Evolutionary conservation across 2,329 filamentous ascomycete genomes (phyloP), one percentile per base, ranked within the genome.

Genomic region (Gyromitra esculenta): DNA sequence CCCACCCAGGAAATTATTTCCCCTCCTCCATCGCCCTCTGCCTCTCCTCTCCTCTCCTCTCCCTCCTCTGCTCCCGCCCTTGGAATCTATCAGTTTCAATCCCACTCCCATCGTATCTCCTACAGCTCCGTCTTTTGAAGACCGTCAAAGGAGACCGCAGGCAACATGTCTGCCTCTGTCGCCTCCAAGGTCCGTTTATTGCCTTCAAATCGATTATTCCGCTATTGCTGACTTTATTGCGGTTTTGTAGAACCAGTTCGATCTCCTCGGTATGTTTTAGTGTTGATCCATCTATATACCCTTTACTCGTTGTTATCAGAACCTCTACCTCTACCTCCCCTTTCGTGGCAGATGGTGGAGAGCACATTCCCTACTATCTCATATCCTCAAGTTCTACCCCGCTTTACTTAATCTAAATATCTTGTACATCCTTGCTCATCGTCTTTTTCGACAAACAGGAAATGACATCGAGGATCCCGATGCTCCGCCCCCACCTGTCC

Each of bases 201-300:
- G 13, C 73, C 73, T 31, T 50, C 66, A 43, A 35, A 25, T 50
- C 50, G 21, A 13, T 21, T 71, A 77, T 79, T 78, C 79, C 64
- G 63, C 71, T 50, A 77, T 75, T 60, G 81, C 85, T 87, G 81
- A 87, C 81, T 77, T 77, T 62, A 62, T 70, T 70, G 77, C 73
- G 64, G 81, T 80, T 80, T 81, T 83, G 37, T 77, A 98, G 96
- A 99, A 99, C 89, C 91, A 92, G 84, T 98, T 92, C 89, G 95
- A 96, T 89, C 91, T 97, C 88, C 93, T 99, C 89, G 95, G 96
- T 98, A 97, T 83, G 86, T 73, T 78, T 57, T 21, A 43, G 18
- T 66, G 7, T 57, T 60, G 78, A 72, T 72, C 37, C 31, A 56
- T 8, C n/a, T 11, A 13, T 18, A n/a, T 39, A 21, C 35, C 18